These are phyloP conservation scores for Fusarium coicis DNA, from an alignment of 2,329 filamentous ascomycete species.

Conservation along the genomic window DNA sequence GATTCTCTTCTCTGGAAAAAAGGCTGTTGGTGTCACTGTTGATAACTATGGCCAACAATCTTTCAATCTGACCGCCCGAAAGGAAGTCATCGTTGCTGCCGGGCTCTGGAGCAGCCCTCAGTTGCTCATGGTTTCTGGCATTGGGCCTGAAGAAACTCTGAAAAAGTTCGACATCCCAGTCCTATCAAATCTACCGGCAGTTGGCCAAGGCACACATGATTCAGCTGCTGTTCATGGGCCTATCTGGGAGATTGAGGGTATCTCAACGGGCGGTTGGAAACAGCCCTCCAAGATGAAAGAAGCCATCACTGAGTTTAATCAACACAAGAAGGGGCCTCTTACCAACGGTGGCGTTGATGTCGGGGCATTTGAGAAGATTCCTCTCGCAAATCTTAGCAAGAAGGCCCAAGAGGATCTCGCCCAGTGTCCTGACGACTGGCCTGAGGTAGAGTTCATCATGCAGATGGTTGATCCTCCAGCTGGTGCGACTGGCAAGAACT, in stretches of 20 bases:
- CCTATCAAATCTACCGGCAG: neutral
- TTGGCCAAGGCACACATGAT: neutral
- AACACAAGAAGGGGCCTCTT: neutral
- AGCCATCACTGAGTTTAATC: neutral
- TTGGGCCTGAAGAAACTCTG: neutral
- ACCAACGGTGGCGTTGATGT: neutral
- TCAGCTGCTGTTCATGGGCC: conserved; percentile 1
- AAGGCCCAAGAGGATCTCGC: conserved; percentile 20
- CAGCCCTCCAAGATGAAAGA: neutral
- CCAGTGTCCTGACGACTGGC: conserved; percentile 47
- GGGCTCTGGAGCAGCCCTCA: neutral
- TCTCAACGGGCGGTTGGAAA: neutral
- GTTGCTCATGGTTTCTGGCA: neutral
- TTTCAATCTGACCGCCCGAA: neutral
- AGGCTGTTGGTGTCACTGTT: neutral
- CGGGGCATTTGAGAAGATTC: neutral
- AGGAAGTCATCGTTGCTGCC: conserved; percentile 3
- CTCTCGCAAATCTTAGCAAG: neutral
- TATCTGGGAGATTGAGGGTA: neutral
- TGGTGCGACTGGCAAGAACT: conserved; percentile 17
- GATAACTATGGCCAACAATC: neutral
- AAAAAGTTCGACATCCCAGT: neutral
- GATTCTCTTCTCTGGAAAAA: neutral
- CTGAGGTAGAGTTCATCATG: conserved; percentile 46
- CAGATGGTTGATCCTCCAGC: conserved; percentile 11